These are phyloP conservation scores for Suhomyces vadensis DNA, from an alignment of 805 yeast genomes.

Conservation along the genomic window DNA sequence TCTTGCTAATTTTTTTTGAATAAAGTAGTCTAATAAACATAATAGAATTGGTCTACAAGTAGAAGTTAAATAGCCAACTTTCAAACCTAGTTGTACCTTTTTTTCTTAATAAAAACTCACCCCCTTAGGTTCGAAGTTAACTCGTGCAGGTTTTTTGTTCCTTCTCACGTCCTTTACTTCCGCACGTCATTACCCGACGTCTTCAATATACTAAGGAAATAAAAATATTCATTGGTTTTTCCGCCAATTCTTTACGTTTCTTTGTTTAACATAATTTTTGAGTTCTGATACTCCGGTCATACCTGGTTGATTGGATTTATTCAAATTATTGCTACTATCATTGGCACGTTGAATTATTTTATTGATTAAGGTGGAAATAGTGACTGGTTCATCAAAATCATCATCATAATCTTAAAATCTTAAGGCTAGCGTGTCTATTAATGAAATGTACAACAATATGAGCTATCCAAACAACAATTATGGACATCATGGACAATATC, in stretches of 20 bases:
- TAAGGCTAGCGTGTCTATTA: not conserved
- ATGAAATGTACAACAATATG: slow-evolving; percentile 5
- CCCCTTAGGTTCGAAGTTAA: not conserved
- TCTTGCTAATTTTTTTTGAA: too few species aligned
- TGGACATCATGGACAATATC: slow-evolving; percentile 5
- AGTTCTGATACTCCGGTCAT: too few species aligned
- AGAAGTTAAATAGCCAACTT: too few species aligned
- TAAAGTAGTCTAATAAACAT: too few species aligned
- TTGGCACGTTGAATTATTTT: not conserved
- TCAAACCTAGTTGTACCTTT: too few species aligned
- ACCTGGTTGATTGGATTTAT: too few species aligned
- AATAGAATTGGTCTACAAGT: too few species aligned
- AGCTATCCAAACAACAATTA: slow-evolving; percentile 2
- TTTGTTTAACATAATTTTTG: too few species aligned
- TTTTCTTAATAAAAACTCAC: not conserved
- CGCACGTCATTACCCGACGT: slow-evolving; percentile 2
- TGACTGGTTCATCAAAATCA: not conserved
- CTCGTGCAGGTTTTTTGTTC: not conserved
- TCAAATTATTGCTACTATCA: not conserved
- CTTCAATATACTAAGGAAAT: not conserved
- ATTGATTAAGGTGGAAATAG: not conserved
- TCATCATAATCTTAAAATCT: not conserved
- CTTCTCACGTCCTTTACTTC: slow-evolving; percentile 1
- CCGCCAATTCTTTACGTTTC: not conserved
- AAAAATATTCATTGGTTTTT: not conserved